These are phyloP conservation scores for Coelastrella sp. DNA, from an alignment of 139 green algal genomes.

Conservation along the genomic window DNA sequence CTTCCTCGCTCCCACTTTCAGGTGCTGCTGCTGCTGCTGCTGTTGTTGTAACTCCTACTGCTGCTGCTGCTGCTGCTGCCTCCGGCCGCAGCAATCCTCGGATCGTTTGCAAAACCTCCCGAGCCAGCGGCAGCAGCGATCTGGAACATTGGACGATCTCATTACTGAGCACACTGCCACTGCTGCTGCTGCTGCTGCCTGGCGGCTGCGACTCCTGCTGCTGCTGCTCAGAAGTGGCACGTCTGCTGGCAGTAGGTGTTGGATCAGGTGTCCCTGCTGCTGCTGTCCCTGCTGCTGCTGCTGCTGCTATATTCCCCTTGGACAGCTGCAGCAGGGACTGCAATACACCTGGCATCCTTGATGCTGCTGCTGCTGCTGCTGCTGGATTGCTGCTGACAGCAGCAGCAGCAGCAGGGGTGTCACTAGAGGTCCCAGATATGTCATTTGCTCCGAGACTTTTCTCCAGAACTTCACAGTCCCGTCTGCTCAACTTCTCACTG, in stretches of 20 bases:
- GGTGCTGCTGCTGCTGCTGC: not conserved
- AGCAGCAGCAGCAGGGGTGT: not conserved
- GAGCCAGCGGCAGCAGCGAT: conserved; percentile 23
- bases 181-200: conserved; percentile 35
- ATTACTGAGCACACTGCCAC: conserved; percentile 3
- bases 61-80: not conserved
- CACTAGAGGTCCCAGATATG: not conserved
- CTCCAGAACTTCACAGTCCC: not conserved
- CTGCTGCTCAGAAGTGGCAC: not conserved
- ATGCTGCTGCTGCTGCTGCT: not conserved
- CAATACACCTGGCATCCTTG: not conserved
- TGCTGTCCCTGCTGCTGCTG: too few relatives aligned
- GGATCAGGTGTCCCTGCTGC: not conserved
- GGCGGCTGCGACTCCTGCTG: not conserved
- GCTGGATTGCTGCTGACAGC: not conserved
- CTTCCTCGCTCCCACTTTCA: not conserved
- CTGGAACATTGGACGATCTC: conserved; percentile 18
- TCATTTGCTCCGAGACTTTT: not conserved
- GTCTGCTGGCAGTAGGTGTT: not conserved
- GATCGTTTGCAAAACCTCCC: not conserved
- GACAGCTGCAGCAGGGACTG: conserved; percentile 23
- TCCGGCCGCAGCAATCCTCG: conserved; percentile 22
- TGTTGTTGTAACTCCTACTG: not conserved
- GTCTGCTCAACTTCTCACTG: not conserved
- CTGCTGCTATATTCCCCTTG: not conserved